Evolutionary conservation across 2,329 filamentous ascomycete species (phyloP).

Genomic region (Cladorrhinum sp.): DNA sequence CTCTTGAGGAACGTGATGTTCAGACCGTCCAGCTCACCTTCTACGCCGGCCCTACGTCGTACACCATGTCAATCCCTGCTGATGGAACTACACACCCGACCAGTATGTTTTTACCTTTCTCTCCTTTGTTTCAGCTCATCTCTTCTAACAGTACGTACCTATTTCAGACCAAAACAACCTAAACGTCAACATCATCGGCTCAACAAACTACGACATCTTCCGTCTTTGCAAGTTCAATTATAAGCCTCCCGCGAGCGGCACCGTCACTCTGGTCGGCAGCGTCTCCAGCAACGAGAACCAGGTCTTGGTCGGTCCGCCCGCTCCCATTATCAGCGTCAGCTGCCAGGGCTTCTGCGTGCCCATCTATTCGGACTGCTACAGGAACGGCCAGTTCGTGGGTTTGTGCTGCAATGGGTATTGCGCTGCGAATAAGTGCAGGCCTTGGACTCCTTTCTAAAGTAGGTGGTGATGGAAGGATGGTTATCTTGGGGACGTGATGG

Average conservation of each 20-base stretch:
- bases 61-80: slow-evolving; percentile 41
- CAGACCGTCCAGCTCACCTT: slow-evolving; percentile 44
- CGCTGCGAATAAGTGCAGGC: slow-evolving; percentile 40
- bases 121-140: neutral
- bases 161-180: slow-evolving; percentile 37
- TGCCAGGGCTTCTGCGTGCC: slow-evolving; percentile 43
- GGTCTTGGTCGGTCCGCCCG: slow-evolving; percentile 44
- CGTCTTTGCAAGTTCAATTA: slow-evolving; percentile 42
- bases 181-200: slow-evolving; percentile 29
- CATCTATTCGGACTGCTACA: slow-evolving; percentile 39
- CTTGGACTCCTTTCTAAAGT: slow-evolving; percentile 32
- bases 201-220: slow-evolving; percentile 43
- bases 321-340: slow-evolving; percentile 41
- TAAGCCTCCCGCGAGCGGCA: slow-evolving; percentile 29
- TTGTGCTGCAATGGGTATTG: slow-evolving; percentile 45
- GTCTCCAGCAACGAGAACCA: slow-evolving; percentile 35
- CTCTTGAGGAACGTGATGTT: slow-evolving; percentile 27
- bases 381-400: slow-evolving; percentile 36
- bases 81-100: slow-evolving; percentile 40
- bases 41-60: slow-evolving; percentile 40
- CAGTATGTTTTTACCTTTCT: slow-evolving; percentile 29
- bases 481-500: too few species aligned
- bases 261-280: slow-evolving; percentile 33
- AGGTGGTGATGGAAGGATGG: too few species aligned
- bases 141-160: neutral